These are phyloP conservation scores for Annona squamosa DNA, from an alignment of 164 flowering plant species.

Conservation along the genomic window DNA sequence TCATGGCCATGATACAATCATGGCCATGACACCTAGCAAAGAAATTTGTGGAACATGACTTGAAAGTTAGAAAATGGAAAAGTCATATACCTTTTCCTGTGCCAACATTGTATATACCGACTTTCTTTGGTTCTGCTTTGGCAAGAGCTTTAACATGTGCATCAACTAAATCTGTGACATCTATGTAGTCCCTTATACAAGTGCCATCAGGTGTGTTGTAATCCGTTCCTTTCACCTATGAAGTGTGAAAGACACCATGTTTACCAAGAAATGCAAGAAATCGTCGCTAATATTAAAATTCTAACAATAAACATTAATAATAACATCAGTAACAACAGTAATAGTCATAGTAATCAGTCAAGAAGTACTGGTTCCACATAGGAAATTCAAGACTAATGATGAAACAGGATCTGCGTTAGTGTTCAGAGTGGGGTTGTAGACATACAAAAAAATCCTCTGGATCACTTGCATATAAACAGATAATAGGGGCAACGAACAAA, in stretches of 20 bases:
- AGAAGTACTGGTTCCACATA: too few species aligned
- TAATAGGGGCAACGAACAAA: not conserved
- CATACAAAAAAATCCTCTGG: not conserved
- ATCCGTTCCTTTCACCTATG: constrained; percentile 86
- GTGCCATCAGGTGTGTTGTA: constrained; percentile 89
- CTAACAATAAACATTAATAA: not conserved
- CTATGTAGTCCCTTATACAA: constrained; percentile 88
- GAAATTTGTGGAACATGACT: too few species aligned
- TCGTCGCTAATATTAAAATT: not conserved
- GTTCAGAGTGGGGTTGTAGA: too few species aligned
- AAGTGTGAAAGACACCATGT: not conserved
- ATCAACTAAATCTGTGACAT: constrained; percentile 93
- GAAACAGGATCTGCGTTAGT: too few species aligned
- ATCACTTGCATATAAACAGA: not conserved
- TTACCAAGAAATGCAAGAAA: not conserved
- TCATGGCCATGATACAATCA: not conserved
- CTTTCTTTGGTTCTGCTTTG: constrained; percentile 61
- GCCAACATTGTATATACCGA: constrained; percentile 97
- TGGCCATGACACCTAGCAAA: not conserved
- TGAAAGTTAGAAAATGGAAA: not conserved
- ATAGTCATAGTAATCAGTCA: too few species aligned
- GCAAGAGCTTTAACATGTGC: constrained; percentile 98
- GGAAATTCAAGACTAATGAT: too few species aligned
- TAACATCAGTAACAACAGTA: not conserved
- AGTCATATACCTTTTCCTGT: constrained; percentile 70